Percentiles rank a stretch among this genome's conserved stretches.
Conservation (phyloP, 1,284 basidiomycete genomes). For the Neolentinus lepideus region DNA sequence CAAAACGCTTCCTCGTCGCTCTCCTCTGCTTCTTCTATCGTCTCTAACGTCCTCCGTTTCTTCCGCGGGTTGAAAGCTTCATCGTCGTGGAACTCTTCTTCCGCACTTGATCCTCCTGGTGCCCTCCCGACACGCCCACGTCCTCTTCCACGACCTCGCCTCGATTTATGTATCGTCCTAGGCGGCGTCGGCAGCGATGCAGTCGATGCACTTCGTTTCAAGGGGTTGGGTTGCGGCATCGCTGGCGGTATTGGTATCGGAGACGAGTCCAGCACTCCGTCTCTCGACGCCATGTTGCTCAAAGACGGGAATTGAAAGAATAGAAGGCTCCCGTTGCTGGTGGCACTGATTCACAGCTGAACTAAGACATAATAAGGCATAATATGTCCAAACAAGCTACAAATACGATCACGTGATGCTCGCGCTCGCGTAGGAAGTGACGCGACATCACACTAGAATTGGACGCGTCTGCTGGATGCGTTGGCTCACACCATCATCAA, state of each 20-base stretch:
- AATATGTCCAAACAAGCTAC: background rate
- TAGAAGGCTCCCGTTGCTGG: background rate
- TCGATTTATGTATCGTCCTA: constrained; percentile 26
- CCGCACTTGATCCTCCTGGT: constrained; percentile 13
- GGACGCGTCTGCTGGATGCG: too few relatives aligned
- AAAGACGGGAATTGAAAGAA: too few relatives aligned
- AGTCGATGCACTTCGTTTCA: constrained; percentile 16
- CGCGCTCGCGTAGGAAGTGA: background rate
- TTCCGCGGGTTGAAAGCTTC: constrained; percentile 4
- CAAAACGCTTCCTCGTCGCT: constrained; percentile 28
- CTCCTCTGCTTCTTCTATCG: constrained; percentile 23
- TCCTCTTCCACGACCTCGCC: constrained; percentile 21
- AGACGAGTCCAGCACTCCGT: background rate
- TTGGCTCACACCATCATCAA: too few relatives aligned
- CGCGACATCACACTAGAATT: too few relatives aligned
- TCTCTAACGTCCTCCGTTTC: constrained; percentile 17
- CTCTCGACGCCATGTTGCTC: too few relatives aligned
- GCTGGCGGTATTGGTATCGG: constrained; percentile 1
- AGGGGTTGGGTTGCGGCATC: constrained; percentile 4
- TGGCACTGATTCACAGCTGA: background rate
- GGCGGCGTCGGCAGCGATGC: constrained; percentile 28
- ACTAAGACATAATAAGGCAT: background rate
- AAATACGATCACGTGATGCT: background rate
- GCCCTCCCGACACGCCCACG: constrained; percentile 14
- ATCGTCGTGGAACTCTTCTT: constrained; percentile 16